Evolutionary conservation across 2,329 filamentous ascomycete genomes (phyloP).

Genomic region (Colletotrichum gloeosporioides): DNA sequence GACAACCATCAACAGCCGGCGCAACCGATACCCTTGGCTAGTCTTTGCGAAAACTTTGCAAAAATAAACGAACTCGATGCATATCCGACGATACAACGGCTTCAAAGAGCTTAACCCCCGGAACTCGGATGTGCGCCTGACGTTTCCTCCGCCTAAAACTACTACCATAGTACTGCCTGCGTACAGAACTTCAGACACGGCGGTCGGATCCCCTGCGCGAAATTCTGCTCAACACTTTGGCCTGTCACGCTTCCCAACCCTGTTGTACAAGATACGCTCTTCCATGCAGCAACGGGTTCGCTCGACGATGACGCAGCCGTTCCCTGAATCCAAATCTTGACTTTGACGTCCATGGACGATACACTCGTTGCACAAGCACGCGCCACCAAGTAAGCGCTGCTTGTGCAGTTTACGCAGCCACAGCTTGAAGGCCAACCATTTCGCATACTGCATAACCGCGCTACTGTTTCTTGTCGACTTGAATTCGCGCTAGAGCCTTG

Average conservation of each 20-base stretch:
- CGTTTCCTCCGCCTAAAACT: neutral
- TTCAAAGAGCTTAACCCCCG: neutral
- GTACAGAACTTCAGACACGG: neutral
- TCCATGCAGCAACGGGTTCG: neutral
- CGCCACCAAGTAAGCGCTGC: neutral
- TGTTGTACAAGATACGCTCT: neutral
- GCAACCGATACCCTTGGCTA: neutral
- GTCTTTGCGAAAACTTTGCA: neutral
- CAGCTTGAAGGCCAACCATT: neutral
- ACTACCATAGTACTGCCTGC: neutral
- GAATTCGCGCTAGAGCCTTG: constrained; percentile 15
- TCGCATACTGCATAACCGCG: constrained; percentile 16
- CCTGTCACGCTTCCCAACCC: neutral
- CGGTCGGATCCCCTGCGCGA: constrained; percentile 6
- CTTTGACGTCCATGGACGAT: neutral
- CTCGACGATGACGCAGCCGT: neutral
- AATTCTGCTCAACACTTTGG: neutral
- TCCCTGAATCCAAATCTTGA: neutral
- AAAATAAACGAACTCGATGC: neutral
- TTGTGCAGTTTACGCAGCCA: neutral
- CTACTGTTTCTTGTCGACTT: constrained; percentile 9
- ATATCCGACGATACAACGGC: neutral
- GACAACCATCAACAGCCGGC: neutral
- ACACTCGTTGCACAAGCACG: neutral
- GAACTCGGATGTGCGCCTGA: neutral